Evolutionary conservation across 352 stramenopile genomes (phyloP), one percentile per base, ranked within the genome.

Genomic region (Globisporangium carolinianum): DNA sequence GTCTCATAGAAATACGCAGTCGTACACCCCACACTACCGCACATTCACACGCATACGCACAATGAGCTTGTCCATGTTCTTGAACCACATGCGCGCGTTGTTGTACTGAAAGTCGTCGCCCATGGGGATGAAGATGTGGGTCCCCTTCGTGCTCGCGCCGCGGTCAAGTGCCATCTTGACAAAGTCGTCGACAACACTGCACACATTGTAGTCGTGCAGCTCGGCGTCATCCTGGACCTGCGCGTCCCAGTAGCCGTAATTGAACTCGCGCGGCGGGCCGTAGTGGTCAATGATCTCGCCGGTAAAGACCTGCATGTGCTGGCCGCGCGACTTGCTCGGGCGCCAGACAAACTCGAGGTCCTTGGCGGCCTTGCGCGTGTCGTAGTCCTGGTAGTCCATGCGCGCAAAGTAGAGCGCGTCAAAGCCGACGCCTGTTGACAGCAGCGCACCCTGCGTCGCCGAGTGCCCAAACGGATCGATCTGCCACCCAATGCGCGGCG

Each of bases 331-430:
- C 58, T 87, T 79, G 63, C 87, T 95, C 10, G 88, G 75, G 43
- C 92, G 82, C 97, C 97, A 99, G 51, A 99, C 80, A 47, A 98
- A 97, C 79, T 99, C 97, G 58, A 97, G 67, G 45, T 94, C 73
- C 53, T 89, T 89, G 56, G 89, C 79, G 5, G 76, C 69, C 36
- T 89, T 97, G 14, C 97, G 84, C 55, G 93, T 73, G 42, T 75
- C 69, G 55, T 97, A 94, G 79, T 99, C 97, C 62, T 98, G 87
- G 70, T 98, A 98, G 77, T 99, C 96, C 46, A 99, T 98, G 48
- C 97, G 89, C 7, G 95, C 97, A 72, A 98, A 98, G 69, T 98
- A 99, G 1, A 99, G 68, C 12, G 94, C 94, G 55, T 99, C 89
- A 63, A 99, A 98, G 47, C 96, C 96, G 17, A 97, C 80, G 36